Conservation (phyloP, 768 basidiomycete species). For the Boletus huronensis region DNA sequence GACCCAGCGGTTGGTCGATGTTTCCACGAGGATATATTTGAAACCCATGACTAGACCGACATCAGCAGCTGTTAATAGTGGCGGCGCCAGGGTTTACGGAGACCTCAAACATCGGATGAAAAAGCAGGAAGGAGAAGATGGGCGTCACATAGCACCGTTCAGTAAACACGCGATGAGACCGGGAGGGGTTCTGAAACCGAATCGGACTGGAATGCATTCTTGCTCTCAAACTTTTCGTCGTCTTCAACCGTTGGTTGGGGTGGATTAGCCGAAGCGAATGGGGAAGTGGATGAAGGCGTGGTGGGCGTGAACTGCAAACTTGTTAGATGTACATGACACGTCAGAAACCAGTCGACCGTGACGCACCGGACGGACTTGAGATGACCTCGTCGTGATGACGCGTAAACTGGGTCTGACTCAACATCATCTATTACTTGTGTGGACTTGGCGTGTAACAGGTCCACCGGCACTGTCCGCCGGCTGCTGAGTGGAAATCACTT, state of each 20-base stretch:
- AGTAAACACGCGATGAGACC: constrained; percentile 47
- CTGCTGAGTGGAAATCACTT: background rate
- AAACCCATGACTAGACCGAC: constrained; percentile 74
- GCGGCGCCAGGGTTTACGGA: constrained; percentile 66
- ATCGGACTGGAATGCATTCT: constrained; percentile 36
- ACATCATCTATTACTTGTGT: too few species aligned
- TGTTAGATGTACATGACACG: too few species aligned
- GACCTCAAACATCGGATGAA: constrained; percentile 72
- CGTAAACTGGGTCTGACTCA: too few species aligned
- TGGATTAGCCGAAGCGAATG: constrained; percentile 10
- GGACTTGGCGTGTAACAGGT: background rate
- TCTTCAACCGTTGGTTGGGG: constrained; percentile 28
- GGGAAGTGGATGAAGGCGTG: constrained; percentile 39
- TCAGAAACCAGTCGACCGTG: too few species aligned
- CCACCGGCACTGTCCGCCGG: background rate
- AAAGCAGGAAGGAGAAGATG: constrained; percentile 86
- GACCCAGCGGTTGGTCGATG: constrained; percentile 70
- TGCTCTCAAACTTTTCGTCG: constrained; percentile 42
- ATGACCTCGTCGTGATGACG: background rate
- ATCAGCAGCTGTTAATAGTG: constrained; percentile 62
- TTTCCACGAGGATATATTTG: constrained; percentile 82
- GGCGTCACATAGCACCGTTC: constrained; percentile 87
- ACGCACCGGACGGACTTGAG: too few species aligned
- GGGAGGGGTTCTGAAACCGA: constrained; percentile 2
- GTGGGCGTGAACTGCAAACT: constrained; percentile 70